phyloP scores from a whole-genome alignment of 164 flowering plant species.

The Magnolia officinalis region DNA sequence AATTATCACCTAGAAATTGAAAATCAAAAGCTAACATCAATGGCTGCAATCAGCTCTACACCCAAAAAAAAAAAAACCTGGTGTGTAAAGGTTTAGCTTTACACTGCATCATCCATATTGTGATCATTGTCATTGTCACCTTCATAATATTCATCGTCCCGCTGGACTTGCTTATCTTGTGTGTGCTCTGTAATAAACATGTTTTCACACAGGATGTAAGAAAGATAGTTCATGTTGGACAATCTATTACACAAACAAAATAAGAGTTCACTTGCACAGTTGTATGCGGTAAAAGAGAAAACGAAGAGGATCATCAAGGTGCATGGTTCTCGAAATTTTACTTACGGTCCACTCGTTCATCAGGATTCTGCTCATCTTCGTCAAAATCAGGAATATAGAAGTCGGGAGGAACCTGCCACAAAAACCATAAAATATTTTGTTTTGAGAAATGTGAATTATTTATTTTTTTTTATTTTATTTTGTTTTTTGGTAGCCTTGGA shows the following conservation, averaged over 20 bases:
- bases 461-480: too few relatives aligned
- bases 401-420: slow-evolving; percentile 88
- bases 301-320: background rate
- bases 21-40: background rate
- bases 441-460: too few relatives aligned
- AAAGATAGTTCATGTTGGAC: background rate
- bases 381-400: slow-evolving; percentile 91
- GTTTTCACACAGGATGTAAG: background rate
- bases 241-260: background rate
- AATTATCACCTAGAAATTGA: background rate
- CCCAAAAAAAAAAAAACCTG: background rate
- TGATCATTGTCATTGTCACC: slow-evolving; percentile 95
- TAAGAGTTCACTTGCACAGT: background rate
- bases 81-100: slow-evolving; percentile 1
- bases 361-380: slow-evolving; percentile 89
- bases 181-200: slow-evolving; percentile 58
- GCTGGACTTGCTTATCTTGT: slow-evolving; percentile 86
- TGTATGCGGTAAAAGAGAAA: background rate
- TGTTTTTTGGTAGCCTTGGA: too few relatives aligned
- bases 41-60: background rate
- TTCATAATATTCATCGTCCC: slow-evolving; percentile 88
- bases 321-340: slow-evolving; percentile 1
- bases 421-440: background rate
- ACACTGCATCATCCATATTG: slow-evolving; percentile 47
- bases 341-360: slow-evolving; percentile 91